Conservation (phyloP, 345 rosid genomes). For the Gossypium sturtianum region DNA sequence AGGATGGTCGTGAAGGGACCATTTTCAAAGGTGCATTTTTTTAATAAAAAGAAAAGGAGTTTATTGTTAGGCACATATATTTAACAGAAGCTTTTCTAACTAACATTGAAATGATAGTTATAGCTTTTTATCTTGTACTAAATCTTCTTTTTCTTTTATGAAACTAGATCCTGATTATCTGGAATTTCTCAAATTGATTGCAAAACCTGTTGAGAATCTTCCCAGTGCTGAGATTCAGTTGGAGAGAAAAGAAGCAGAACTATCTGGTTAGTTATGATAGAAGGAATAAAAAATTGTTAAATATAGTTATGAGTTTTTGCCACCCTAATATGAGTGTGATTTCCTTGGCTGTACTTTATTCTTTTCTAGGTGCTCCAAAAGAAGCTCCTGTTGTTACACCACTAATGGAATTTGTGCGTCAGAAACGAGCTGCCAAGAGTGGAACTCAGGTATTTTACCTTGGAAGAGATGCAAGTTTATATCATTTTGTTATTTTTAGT, state of each 20-base stretch:
- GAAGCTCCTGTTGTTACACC: conserved; percentile 57
- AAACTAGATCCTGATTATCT: conserved; percentile 58
- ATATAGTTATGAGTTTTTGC: neutral
- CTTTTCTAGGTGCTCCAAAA: conserved; percentile 37
- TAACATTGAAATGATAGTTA: neutral
- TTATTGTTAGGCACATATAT: neutral
- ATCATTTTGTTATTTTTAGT: neutral
- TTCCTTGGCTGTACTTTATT: neutral
- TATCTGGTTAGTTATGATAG: conserved; percentile 38
- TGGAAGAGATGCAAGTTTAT: neutral
- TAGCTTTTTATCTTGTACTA: neutral
- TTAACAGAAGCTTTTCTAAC: neutral
- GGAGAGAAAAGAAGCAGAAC: conserved; percentile 66
- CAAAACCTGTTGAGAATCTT: conserved; percentile 57
- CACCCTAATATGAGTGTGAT: neutral
- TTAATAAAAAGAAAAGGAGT: neutral
- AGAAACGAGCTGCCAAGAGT: conserved; percentile 55
- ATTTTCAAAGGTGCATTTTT: conserved; percentile 37
- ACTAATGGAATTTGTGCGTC: conserved; percentile 76
- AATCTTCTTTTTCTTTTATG: neutral
- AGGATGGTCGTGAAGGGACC: conserved; percentile 66
- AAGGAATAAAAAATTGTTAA: neutral
- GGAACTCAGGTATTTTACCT: conserved; percentile 43
- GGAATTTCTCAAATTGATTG: conserved; percentile 59
- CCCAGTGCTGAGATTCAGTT: conserved; percentile 61